Evolutionary conservation across 148 eudicot species (phyloP).

Genomic region (Arctostaphylos glauca): DNA sequence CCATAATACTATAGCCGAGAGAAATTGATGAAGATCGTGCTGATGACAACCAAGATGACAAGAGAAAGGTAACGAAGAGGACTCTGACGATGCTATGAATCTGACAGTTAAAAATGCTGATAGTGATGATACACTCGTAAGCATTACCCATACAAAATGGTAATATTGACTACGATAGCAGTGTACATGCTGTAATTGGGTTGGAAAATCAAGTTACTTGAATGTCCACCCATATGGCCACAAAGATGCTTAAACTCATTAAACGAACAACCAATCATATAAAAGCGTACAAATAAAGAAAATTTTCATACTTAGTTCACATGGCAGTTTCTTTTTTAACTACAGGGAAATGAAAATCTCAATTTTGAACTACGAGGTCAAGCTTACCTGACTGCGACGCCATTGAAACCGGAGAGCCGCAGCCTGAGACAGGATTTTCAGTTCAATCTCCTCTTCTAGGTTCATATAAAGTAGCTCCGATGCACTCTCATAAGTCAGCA

Average conservation of each 20-base stretch:
- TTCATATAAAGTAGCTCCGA: slow-evolving; percentile 85
- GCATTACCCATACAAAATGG: neutral
- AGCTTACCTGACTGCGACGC: slow-evolving; percentile 76
- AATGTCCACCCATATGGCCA: neutral
- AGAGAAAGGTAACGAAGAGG: neutral
- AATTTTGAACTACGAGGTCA: neutral
- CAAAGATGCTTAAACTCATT: neutral
- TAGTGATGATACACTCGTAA: neutral
- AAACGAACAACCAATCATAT: neutral
- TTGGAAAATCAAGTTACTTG: neutral
- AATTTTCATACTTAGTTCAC: neutral
- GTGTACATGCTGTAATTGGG: neutral
- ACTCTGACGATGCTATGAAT: neutral
- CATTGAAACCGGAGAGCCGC: slow-evolving; percentile 77
- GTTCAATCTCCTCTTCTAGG: slow-evolving; percentile 80
- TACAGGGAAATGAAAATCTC: neutral
- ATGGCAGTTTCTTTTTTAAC: neutral
- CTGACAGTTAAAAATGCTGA: neutral
- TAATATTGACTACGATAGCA: neutral
- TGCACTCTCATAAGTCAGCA: slow-evolving; percentile 98
- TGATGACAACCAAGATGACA: neutral
- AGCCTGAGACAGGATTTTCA: slow-evolving; percentile 84
- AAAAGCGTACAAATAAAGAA: neutral
- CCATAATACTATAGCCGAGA: neutral
- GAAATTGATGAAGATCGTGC: neutral